Evolutionary conservation across 1,139 yeast genomes (phyloP), one percentile per base, ranked within the genome.

Genomic region (Blastobotrys aristatus): DNA sequence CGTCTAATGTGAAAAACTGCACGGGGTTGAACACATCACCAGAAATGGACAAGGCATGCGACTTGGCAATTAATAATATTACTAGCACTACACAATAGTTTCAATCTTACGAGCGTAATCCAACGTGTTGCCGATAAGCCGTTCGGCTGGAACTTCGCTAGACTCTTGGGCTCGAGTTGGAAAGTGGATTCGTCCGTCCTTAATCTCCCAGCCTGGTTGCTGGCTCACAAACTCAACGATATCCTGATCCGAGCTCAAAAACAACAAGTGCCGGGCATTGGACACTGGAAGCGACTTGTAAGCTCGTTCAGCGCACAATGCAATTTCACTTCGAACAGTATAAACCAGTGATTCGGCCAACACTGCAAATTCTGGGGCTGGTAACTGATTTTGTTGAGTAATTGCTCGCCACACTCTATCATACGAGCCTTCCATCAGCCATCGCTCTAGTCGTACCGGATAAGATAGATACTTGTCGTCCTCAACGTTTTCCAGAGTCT

Each of bases 341-440:
- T 76, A 74, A 58, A 82, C 78, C 63, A 89, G 75, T 26, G 86
- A 57, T 52, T 68, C 70, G 26, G 73, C 71, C 43, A 71, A 57
- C 29, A 70, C 58, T 30, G 70, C 68, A 52, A 69, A 71, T 54
- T 71, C 76, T 17, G 70, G 71, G 16, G 74, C 66, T 16, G 80
- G 80, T 46, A 76, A 75, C 60, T 77, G 66, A 41, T 67, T 56
- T 45, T 61, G 53, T 51, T 69, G 68, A 4, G 73, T 72, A 70
- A 83, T 77, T 48, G 87, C 76, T 58, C 82, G 83, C 86, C 95
- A 86, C 47, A 92, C 92, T 68, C 87, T 87, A 65, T 88, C 94
- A 67, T 90, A 92, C 55, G 92, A 85, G 40, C 98, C 98, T 66
- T 92, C 98, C 86, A 92, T 89, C 57, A 92, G 77, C 82, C 95